Conservation (phyloP, 192 early-diverging fungal species). For the Gigaspora rosea region DNA sequence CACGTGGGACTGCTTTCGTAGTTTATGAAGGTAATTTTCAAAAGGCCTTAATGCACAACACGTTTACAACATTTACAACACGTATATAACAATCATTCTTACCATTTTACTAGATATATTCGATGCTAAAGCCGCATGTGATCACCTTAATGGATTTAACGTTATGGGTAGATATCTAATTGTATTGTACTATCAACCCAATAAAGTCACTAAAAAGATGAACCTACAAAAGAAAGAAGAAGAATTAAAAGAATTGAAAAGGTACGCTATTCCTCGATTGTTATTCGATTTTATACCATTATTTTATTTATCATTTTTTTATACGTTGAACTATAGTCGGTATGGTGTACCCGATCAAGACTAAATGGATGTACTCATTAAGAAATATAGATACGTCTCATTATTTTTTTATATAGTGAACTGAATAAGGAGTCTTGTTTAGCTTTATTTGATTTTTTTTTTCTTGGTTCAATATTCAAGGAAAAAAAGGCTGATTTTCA, state of each 20-base stretch:
- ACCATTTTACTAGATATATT: constrained; percentile 69
- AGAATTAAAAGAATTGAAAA: constrained; percentile 68
- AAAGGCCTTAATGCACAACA: background rate
- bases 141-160: constrained; percentile 96
- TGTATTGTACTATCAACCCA: constrained; percentile 87
- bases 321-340: background rate
- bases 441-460: no score
- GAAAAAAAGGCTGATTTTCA: no score
- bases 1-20: constrained; percentile 94
- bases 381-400: no score
- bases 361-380: background rate
- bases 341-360: constrained; percentile 12
- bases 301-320: background rate
- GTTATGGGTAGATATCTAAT: constrained; percentile 94
- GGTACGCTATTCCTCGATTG: constrained; percentile 44
- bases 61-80: background rate
- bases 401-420: no score
- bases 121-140: constrained; percentile 96
- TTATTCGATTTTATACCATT: background rate
- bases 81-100: background rate
- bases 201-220: constrained; percentile 76
- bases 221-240: constrained; percentile 80
- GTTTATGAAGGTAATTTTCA: constrained; percentile 71
- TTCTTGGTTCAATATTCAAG: no score
- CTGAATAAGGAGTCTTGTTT: no score